phyloP scores from a whole-genome alignment of 257 asterid species.

The Ophiorrhiza pumila region DNA sequence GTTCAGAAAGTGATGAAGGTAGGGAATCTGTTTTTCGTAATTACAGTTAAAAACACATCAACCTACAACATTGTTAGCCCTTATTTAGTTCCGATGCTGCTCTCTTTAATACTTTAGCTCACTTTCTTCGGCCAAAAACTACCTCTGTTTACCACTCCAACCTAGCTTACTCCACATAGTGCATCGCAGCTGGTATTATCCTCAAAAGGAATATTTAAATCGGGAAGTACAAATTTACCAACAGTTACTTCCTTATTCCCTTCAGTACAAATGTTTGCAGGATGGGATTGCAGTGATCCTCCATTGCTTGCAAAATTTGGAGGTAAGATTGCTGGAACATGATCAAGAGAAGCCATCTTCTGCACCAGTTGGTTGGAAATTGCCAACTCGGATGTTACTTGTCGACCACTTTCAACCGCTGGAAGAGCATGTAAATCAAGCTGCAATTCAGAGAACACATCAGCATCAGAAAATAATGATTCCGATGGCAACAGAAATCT shows the following conservation, averaged over 20 bases:
- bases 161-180: conserved; percentile 21
- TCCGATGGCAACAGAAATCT: neutral
- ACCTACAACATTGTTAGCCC: conserved; percentile 22
- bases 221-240: conserved; percentile 35
- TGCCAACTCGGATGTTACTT: neutral
- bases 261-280: neutral
- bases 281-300: neutral
- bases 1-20: conserved; percentile 4
- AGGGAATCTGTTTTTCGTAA: conserved; percentile 12
- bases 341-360: neutral
- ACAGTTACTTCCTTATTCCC: conserved; percentile 2
- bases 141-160: too few species aligned
- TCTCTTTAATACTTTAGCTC: neutral
- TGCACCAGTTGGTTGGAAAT: neutral
- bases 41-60: conserved; percentile 18
- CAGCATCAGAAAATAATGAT: neutral
- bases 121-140: neutral
- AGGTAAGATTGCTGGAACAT: conserved; percentile 4
- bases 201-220: conserved; percentile 41
- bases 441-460: conserved; percentile 3
- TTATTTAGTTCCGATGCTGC: conserved; percentile 11
- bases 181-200: conserved; percentile 22
- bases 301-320: conserved; percentile 6
- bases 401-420: neutral
- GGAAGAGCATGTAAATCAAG: conserved; percentile 6